These are phyloP conservation scores for Metarhizium robertsii DNA, from an alignment of 2,329 filamentous ascomycete species.

Conservation along the genomic window DNA sequence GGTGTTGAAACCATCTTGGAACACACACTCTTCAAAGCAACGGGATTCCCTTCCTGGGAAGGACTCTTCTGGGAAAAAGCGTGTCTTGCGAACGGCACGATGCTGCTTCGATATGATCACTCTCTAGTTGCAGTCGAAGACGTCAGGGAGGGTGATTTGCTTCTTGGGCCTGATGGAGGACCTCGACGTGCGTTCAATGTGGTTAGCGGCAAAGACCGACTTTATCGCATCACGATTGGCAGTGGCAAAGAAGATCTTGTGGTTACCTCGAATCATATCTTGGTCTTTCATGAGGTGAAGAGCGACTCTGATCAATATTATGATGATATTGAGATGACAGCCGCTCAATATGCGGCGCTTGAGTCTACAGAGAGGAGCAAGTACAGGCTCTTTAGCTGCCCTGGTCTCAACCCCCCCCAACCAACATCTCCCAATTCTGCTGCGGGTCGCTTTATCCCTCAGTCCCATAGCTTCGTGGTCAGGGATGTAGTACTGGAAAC, in stretches of 20 bases:
- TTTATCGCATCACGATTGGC: slow-evolving; percentile 39
- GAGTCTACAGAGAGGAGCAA: slow-evolving; percentile 23
- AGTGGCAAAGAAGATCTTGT: slow-evolving; percentile 34
- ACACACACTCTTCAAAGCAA: slow-evolving; percentile 93
- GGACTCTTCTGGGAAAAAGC: slow-evolving; percentile 84
- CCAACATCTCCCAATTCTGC: neutral
- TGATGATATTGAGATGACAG: slow-evolving; percentile 36
- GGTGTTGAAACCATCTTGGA: slow-evolving; percentile 98
- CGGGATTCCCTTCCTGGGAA: slow-evolving; percentile 94
- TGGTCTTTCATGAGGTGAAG: slow-evolving; percentile 32
- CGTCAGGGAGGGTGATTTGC: slow-evolving; percentile 37
- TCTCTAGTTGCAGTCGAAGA: slow-evolving; percentile 36
- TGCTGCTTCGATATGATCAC: slow-evolving; percentile 33
- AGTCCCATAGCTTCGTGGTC: slow-evolving; percentile 27
- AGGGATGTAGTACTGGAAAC: slow-evolving; percentile 32
- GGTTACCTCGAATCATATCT: slow-evolving; percentile 38
- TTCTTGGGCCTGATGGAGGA: slow-evolving; percentile 38
- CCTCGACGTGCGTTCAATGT: slow-evolving; percentile 39
- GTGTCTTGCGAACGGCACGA: slow-evolving; percentile 24
- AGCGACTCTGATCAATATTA: slow-evolving; percentile 11
- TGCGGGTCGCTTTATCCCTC: slow-evolving; percentile 10
- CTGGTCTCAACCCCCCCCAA: slow-evolving; percentile 20
- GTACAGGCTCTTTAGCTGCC: slow-evolving; percentile 26
- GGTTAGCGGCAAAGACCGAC: slow-evolving; percentile 34
- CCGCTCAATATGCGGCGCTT: slow-evolving; percentile 32